A percentile compares a stretch with the other conserved stretches of the same genome.
Conservation (phyloP, 768 basidiomycete genomes). For the Saitozyma sp. region DNA sequence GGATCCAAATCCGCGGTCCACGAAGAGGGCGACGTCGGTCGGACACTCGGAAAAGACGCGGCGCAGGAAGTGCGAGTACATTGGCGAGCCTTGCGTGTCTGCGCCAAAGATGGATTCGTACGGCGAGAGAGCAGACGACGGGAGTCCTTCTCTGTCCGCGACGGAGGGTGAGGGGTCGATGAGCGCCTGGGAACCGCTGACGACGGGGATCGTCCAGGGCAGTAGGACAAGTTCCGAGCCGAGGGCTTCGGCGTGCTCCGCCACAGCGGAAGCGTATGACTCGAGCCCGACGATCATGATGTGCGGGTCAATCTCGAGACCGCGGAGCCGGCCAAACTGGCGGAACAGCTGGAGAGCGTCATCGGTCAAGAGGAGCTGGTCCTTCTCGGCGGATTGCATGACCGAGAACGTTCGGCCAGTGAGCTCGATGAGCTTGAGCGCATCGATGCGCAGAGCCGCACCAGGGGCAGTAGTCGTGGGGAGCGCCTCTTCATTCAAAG, state of each 20-base stretch:
- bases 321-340: slow-evolving; percentile 47
- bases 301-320: slow-evolving; percentile 65
- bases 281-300: slow-evolving; percentile 75
- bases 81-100: slow-evolving; percentile 54
- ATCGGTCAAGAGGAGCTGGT: slow-evolving; percentile 57
- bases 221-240: slow-evolving; percentile 74
- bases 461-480: slow-evolving; percentile 2
- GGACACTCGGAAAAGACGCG: slow-evolving; percentile 71
- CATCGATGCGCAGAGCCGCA: slow-evolving; percentile 59
- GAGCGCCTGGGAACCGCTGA: slow-evolving; percentile 23
- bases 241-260: slow-evolving; percentile 61
- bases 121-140: slow-evolving; percentile 53
- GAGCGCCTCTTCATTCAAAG: slow-evolving; percentile 1
- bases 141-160: slow-evolving; percentile 14
- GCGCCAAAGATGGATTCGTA: slow-evolving; percentile 76
- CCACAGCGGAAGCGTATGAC: slow-evolving; percentile 69
- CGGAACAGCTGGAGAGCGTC: slow-evolving; percentile 60
- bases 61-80: slow-evolving; percentile 80
- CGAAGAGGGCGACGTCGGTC: slow-evolving; percentile 78
- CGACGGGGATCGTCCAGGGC: slow-evolving; percentile 65
- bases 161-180: slow-evolving; percentile 24
- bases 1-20: slow-evolving; percentile 67
- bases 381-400: slow-evolving; percentile 69
- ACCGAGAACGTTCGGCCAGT: slow-evolving; percentile 84
- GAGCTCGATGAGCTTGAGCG: slow-evolving; percentile 84